Conservation (phyloP, 1,284 basidiomycete species). For the Blastosporella zonata region DNA sequence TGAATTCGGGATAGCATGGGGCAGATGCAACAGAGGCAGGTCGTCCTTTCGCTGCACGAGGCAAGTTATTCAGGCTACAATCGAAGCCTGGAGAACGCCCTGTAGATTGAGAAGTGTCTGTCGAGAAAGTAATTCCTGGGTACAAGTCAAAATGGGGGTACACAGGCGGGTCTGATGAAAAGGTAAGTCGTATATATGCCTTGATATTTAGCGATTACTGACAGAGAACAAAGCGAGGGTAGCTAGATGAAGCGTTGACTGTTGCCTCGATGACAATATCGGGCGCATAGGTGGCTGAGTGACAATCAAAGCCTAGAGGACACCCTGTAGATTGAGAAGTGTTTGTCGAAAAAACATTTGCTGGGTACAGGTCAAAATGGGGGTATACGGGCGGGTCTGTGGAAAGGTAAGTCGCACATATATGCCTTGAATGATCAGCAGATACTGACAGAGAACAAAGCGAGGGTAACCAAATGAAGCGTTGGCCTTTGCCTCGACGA, state of each 20-base stretch:
- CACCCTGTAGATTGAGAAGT: neutral
- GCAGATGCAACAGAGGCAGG: constrained; percentile 4
- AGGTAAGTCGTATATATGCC: neutral
- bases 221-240: constrained; percentile 37
- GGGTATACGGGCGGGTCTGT: constrained; percentile 43
- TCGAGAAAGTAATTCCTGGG: constrained; percentile 23
- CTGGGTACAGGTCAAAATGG: constrained; percentile 44
- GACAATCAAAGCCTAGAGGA: neutral
- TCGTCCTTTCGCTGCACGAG: neutral
- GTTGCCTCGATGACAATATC: too few relatives aligned
- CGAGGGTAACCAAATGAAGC: constrained; percentile 29
- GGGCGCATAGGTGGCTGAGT: neutral
- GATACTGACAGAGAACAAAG: constrained; percentile 33
- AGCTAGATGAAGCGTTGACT: constrained; percentile 19
- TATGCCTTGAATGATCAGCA: neutral
- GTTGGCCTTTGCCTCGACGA: neutral
- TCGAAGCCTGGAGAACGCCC: constrained; percentile 1
- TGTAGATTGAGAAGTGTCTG: neutral
- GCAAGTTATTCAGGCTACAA: too few relatives aligned
- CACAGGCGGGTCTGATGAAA: constrained; percentile 32
- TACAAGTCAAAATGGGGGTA: constrained; percentile 49
- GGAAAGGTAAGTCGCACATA: neutral
- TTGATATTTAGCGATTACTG: constrained; percentile 15
- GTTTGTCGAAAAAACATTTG: constrained; percentile 1
- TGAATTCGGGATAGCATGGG: constrained; percentile 22